Percentiles rank a stretch among this genome's conserved stretches.
Conservation (phyloP, 148 eudicot species). For the Vaccinium vitisidaea region DNA sequence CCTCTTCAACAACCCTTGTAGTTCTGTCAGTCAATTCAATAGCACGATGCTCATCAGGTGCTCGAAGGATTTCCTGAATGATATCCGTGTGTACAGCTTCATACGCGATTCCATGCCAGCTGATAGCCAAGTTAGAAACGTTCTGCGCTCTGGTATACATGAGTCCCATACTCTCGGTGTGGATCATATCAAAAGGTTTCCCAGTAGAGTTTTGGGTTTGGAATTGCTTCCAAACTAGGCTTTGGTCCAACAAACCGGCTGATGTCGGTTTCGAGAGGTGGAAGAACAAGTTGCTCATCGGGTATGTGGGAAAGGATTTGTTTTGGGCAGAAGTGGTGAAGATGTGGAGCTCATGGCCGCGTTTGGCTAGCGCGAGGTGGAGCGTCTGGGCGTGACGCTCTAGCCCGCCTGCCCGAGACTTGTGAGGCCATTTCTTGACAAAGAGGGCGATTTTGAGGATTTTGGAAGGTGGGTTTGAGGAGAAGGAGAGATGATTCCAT, state of each 20-base stretch:
- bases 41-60: slow-evolving; percentile 27
- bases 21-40: slow-evolving; percentile 33
- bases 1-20: slow-evolving; percentile 42
- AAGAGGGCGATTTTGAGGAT: slow-evolving; percentile 49
- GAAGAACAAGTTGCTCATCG: slow-evolving; percentile 29
- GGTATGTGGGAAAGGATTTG: slow-evolving; percentile 29
- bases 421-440: slow-evolving; percentile 52
- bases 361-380: slow-evolving; percentile 43
- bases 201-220: slow-evolving; percentile 34
- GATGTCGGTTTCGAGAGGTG: slow-evolving; percentile 41
- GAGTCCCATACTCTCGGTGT: slow-evolving; percentile 50
- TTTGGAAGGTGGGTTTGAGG: slow-evolving; percentile 31
- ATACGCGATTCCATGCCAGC: slow-evolving; percentile 61
- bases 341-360: slow-evolving; percentile 52
- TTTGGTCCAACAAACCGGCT: slow-evolving; percentile 45
- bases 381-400: slow-evolving; percentile 54
- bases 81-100: slow-evolving; percentile 51
- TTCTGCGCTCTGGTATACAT: slow-evolving; percentile 36
- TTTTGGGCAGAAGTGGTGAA: slow-evolving; percentile 43
- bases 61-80: slow-evolving; percentile 41
- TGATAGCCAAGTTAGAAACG: slow-evolving; percentile 39
- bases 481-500: slow-evolving; percentile 43
- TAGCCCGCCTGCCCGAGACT: slow-evolving; percentile 44
- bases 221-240: slow-evolving; percentile 42
- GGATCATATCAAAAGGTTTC: slow-evolving; percentile 46